A percentile compares a stretch with the other conserved stretches of the same genome.
Conservation (phyloP, 2,329 filamentous ascomycete genomes). For the Dactylellina cionopaga region DNA sequence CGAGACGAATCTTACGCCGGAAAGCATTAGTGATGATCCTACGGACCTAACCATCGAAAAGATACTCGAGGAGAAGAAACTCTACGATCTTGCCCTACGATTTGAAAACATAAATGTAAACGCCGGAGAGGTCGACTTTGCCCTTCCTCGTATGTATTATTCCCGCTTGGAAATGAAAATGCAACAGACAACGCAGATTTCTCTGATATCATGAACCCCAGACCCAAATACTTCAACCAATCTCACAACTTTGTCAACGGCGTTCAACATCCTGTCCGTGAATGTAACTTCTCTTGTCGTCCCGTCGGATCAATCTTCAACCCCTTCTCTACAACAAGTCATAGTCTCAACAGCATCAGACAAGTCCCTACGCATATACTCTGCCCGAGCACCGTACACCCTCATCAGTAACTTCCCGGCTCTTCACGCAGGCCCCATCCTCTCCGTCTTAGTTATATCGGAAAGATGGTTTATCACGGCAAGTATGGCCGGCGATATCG, state of each 20-base stretch:
- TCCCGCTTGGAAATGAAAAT: constrained; percentile 16
- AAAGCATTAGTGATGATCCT: constrained; percentile 48
- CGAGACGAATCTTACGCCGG: constrained; percentile 54
- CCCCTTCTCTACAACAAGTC: constrained; percentile 18
- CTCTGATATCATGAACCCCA: not conserved
- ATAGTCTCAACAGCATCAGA: constrained; percentile 58
- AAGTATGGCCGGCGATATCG: constrained; percentile 55
- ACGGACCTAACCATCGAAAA: constrained; percentile 56
- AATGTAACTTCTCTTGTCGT: constrained; percentile 56
- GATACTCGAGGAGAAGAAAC: constrained; percentile 57
- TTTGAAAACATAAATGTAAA: constrained; percentile 55
- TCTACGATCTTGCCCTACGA: constrained; percentile 55
- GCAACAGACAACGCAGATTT: constrained; percentile 22
- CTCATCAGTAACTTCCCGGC: constrained; percentile 45
- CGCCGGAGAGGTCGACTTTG: constrained; percentile 53
- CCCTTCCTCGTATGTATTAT: constrained; percentile 53
- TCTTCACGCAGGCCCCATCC: constrained; percentile 54
- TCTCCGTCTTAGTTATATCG: constrained; percentile 50
- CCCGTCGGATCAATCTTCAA: constrained; percentile 55
- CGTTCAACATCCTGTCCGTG: constrained; percentile 64
- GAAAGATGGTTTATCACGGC: constrained; percentile 52
- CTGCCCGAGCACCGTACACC: constrained; percentile 26
- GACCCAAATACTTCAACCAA: constrained; percentile 21
- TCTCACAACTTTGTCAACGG: constrained; percentile 55
- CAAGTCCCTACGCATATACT: constrained; percentile 65